Percentiles rank a stretch among this genome's conserved stretches.
These are phyloP conservation scores for Collybia mongolica DNA, from an alignment of 768 basidiomycete species.

Conservation along the genomic window DNA sequence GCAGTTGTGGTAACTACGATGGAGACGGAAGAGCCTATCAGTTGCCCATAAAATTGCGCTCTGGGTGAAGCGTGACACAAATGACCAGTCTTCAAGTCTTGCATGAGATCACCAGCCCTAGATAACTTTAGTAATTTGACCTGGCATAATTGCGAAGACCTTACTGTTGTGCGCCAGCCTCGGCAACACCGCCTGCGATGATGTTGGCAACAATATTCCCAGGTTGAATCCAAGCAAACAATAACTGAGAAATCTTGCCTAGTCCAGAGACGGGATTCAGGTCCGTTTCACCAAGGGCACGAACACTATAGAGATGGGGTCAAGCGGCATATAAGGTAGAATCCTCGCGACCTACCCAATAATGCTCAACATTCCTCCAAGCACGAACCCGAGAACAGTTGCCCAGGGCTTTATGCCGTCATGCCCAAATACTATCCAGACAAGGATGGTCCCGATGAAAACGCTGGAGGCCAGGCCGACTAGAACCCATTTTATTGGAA, in stretches of 20 bases:
- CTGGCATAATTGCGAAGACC: constrained; percentile 17
- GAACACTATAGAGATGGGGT: constrained; percentile 52
- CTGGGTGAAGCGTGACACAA: constrained; percentile 88
- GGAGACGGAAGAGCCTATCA: constrained; percentile 86
- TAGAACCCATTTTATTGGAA: constrained; percentile 78
- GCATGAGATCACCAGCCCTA: constrained; percentile 97
- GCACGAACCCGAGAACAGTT: constrained; percentile 76
- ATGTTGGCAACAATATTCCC: constrained; percentile 98
- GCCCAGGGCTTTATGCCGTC: constrained; percentile 97
- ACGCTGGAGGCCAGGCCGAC: constrained; percentile 64
- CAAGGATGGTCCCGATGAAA: constrained; percentile 68
- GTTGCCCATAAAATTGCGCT: constrained; percentile 92
- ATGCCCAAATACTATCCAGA: constrained; percentile 87
- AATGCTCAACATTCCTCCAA: constrained; percentile 83
- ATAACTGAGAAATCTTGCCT: constrained; percentile 91
- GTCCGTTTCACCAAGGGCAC: constrained; percentile 95
- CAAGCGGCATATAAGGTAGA: neutral
- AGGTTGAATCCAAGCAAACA: constrained; percentile 93
- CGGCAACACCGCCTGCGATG: constrained; percentile 95
- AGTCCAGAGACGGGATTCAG: constrained; percentile 90
- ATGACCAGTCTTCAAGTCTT: constrained; percentile 96
- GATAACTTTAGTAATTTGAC: constrained; percentile 3
- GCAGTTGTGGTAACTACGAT: constrained; percentile 89
- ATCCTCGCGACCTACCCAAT: constrained; percentile 62
- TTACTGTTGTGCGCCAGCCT: constrained; percentile 92